Base-by-base conservation (phyloP, 1,284 basidiomycete species). In the Taiwanofungus camphoratus region DNA sequence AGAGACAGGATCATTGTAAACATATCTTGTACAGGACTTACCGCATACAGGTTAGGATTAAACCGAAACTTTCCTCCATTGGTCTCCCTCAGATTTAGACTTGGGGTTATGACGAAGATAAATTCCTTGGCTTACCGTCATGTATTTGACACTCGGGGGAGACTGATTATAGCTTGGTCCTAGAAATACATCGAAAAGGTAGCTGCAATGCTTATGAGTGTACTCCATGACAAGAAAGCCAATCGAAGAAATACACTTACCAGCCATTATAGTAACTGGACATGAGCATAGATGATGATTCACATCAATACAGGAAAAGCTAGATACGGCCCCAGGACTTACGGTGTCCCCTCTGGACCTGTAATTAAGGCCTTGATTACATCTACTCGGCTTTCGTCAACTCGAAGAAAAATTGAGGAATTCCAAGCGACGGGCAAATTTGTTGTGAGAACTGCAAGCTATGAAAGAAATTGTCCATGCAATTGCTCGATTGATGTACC, bases 291-390 rank as follows among this genome's bases (percentile, higher is more conserved):
- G 32, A 3, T n/a, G 22, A 40, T 41, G 23, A 36, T 21, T 41
- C 41, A 33, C 20, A 38, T 38, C 33, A 27, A 42, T 46, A n/a
- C 35, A 23, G 5, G n/a, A 33, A 21, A 26, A n/a, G 34, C 32
- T 29, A 35, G 45, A 34, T 19, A 44, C 1, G 15, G 26, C n/a
- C 8, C 5, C 36, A 45, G 5, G 39, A 78, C 86, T 62, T 71
- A 94, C 76, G 92, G 92, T 35, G 92, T 94, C 44, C 87, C 90
- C 66, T 91, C 87, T 18, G 92, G 92, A 2, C 90, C 91, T 22
- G 87, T 89, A 51, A 94, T 93, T 45, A 88, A 67, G 2, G 87
- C 89, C 60, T 94, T 95, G 65, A 94, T 89, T 33, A 92, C 76
- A 59, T 94, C 92, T 4, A 93, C 90, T 24, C 92, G 79, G 13